A percentile compares a stretch with the other conserved stretches of the same genome.
phyloP scores from a whole-genome alignment of 177 flowering plant genomes.

The Tripterygium wilfordii region DNA sequence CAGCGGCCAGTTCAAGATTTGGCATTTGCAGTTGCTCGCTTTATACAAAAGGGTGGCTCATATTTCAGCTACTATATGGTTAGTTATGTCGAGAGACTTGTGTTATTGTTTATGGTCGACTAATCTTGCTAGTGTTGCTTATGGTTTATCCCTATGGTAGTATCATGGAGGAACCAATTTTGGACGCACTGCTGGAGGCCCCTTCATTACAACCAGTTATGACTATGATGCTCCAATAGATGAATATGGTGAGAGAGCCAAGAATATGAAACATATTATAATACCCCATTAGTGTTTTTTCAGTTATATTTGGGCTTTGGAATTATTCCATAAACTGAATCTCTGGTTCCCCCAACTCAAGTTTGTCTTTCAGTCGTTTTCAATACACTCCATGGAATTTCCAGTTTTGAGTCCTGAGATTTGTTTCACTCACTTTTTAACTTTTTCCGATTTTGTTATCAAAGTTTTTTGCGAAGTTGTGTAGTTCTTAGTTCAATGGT shows the following conservation, averaged over 20 bases:
- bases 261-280: no score
- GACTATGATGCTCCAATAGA: constrained; percentile 99
- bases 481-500: no score
- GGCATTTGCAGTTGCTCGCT: constrained; percentile 94
- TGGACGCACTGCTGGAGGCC: constrained; percentile 96
- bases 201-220: constrained; percentile 90
- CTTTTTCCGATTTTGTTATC: no score
- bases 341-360: constrained; percentile 3
- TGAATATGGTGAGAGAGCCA: constrained; percentile 74
- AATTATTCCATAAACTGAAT: no score
- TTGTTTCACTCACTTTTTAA: no score
- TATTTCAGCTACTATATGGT: constrained; percentile 95
- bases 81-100: constrained; percentile 6
- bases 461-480: no score
- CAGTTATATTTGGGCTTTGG: no score
- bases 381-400: not conserved
- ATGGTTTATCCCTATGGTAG: constrained; percentile 31
- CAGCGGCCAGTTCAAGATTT: constrained; percentile 86
- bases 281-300: no score
- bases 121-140: not conserved
- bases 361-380: not conserved
- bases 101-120: constrained; percentile 2
- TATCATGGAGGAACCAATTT: constrained; percentile 99
- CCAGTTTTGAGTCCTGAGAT: no score
- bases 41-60: constrained; percentile 87